phyloP scores from a whole-genome alignment of 192 early-diverging fungal species.

The Geranomyces variabilis region DNA sequence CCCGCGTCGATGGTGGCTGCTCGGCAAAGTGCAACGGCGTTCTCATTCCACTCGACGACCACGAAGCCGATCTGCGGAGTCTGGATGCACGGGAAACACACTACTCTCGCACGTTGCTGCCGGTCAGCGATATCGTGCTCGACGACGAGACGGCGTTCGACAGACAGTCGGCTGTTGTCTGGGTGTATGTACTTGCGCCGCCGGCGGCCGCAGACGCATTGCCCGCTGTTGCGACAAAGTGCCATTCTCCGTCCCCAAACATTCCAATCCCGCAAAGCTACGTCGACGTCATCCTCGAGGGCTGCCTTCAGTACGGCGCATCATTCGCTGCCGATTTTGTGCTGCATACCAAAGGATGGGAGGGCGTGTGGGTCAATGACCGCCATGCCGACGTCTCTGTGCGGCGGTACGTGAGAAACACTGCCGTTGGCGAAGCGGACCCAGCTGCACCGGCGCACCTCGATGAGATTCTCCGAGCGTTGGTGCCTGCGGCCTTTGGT shows the following conservation, averaged over 20 bases:
- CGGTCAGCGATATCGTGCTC: conserved; percentile 13
- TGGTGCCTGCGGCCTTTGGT: background rate
- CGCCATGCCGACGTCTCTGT: conserved; percentile 32
- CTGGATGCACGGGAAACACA: conserved; percentile 48
- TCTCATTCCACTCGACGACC: conserved; percentile 41
- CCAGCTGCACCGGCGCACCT: background rate
- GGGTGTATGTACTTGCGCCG: conserved; percentile 42
- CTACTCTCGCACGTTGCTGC: conserved; percentile 38
- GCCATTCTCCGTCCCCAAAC: conserved; percentile 26
- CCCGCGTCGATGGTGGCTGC: conserved; percentile 4
- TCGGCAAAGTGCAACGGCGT: conserved; percentile 47
- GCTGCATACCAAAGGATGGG: conserved; percentile 47
- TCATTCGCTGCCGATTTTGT: conserved; percentile 51
- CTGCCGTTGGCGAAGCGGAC: conserved; percentile 30
- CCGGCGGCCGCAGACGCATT: background rate
- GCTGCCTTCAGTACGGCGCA: conserved; percentile 38
- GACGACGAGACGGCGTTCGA: background rate
- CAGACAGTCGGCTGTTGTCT: conserved; percentile 32
- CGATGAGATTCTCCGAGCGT: background rate
- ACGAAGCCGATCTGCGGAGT: conserved; percentile 20
- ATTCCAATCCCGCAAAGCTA: conserved; percentile 56
- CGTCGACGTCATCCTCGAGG: conserved; percentile 50
- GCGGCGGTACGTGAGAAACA: conserved; percentile 39
- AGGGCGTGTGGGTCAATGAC: conserved; percentile 49
- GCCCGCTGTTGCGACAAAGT: background rate